Percentiles rank a stretch among this genome's conserved stretches.
phyloP scores from a whole-genome alignment of 805 yeast genomes.

The Pichia cephalocereana region DNA sequence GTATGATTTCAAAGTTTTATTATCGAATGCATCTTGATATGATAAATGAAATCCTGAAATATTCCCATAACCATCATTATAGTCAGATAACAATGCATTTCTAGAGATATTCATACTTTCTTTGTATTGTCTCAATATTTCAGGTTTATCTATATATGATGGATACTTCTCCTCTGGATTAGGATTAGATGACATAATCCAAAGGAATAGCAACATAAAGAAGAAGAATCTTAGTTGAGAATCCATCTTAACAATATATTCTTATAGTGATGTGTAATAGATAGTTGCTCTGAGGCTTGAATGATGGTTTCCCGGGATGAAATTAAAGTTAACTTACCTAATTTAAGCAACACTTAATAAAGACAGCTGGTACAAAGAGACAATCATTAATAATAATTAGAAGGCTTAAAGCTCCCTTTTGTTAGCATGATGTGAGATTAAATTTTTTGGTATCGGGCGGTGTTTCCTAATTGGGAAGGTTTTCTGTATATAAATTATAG shows the following conservation, averaged over 20 bases:
- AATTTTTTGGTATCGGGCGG: no score
- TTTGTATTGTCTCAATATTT: slow-evolving; percentile 28
- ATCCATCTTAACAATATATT: slow-evolving; percentile 10
- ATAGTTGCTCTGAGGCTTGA: no score
- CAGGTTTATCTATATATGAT: slow-evolving; percentile 15
- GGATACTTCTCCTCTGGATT: slow-evolving; percentile 23
- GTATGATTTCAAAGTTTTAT: slow-evolving; percentile 41
- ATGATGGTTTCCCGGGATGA: no score
- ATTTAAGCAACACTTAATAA: no score
- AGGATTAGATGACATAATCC: slow-evolving; percentile 35
- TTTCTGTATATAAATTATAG: no score
- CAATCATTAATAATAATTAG: no score
- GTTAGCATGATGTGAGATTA: no score
- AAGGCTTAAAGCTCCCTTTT: no score
- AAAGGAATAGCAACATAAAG: slow-evolving; percentile 30
- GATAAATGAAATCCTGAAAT: slow-evolving; percentile 65
- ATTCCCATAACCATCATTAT: slow-evolving; percentile 51
- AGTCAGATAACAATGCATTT: slow-evolving; percentile 31
- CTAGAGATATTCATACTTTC: slow-evolving; percentile 25
- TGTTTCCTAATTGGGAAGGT: no score
- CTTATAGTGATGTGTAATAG: no score
- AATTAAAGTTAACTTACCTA: no score
- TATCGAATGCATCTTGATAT: slow-evolving; percentile 46
- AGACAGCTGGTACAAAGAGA: no score
- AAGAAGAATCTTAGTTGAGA: slow-evolving; percentile 23